A percentile compares a stretch with the other conserved stretches of the same genome.
Conservation (phyloP, 2,329 filamentous ascomycete genomes). For the Apiospora rasikravindrae region DNA sequence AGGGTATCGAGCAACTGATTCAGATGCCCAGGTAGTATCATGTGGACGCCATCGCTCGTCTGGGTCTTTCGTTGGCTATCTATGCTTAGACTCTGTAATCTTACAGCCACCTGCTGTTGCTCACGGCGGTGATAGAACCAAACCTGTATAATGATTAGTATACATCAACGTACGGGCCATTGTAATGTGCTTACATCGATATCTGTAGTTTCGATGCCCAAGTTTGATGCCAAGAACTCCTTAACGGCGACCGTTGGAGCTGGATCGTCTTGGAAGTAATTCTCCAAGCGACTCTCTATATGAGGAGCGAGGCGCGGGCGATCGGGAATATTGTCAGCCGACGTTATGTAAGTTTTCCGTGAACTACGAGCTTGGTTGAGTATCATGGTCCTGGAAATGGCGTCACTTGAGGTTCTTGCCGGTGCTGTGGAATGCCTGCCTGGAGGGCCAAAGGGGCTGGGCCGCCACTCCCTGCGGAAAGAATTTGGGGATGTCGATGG, state of each 20-base stretch:
- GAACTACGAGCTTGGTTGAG: slow-evolving; percentile 51
- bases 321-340: slow-evolving; percentile 44
- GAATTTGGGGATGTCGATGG: neutral
- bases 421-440: slow-evolving; percentile 29
- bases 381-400: slow-evolving; percentile 47
- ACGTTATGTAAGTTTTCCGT: slow-evolving; percentile 45
- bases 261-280: slow-evolving; percentile 56
- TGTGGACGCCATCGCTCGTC: slow-evolving; percentile 43
- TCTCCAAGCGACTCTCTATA: slow-evolving; percentile 56
- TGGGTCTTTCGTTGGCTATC: slow-evolving; percentile 40
- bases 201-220: slow-evolving; percentile 56
- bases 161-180: neutral
- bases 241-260: slow-evolving; percentile 55
- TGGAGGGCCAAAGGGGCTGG: slow-evolving; percentile 2
- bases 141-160: slow-evolving; percentile 31
- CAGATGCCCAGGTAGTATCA: slow-evolving; percentile 59
- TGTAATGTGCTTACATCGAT: slow-evolving; percentile 48
- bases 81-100: slow-evolving; percentile 50
- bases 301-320: slow-evolving; percentile 54
- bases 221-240: slow-evolving; percentile 59
- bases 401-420: slow-evolving; percentile 30
- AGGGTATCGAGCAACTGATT: slow-evolving; percentile 57
- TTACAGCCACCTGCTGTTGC: slow-evolving; percentile 51
- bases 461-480: neutral
- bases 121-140: slow-evolving; percentile 62